A percentile compares a stretch with the other conserved stretches of the same genome.
Conservation (phyloP, 208 protist genomes). For the Leishmania braziliensis region DNA sequence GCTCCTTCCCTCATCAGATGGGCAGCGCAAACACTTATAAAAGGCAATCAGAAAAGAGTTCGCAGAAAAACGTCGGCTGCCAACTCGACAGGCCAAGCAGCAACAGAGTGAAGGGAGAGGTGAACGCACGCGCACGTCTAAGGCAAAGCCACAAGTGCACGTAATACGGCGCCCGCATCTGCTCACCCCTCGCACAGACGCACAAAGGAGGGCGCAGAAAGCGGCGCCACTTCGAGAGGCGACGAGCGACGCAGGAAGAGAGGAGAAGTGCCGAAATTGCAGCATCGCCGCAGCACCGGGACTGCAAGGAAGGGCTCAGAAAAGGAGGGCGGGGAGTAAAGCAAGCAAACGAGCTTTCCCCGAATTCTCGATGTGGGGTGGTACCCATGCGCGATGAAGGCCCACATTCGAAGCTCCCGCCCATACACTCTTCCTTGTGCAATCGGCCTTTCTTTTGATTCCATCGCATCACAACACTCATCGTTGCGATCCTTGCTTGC, state of each 20-base stretch:
- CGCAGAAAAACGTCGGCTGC: no score
- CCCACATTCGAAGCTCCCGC: neutral
- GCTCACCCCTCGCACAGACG: neutral
- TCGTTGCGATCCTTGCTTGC: neutral
- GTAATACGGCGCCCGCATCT: neutral
- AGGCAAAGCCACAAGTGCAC: neutral
- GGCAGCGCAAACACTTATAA: neutral
- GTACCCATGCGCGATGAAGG: neutral
- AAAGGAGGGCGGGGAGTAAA: no score
- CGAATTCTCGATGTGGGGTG: neutral
- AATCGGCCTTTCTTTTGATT: neutral
- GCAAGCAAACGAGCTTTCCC: neutral
- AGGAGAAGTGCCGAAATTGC: neutral
- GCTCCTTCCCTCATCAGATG: no score
- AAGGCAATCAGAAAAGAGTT: constrained; percentile 7
- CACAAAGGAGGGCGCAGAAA: neutral
- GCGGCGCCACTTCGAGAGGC: neutral
- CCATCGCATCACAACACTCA: neutral
- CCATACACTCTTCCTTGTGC: neutral
- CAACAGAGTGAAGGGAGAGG: no score
- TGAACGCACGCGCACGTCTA: constrained; percentile 4
- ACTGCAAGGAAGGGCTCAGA: neutral
- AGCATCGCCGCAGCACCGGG: no score
- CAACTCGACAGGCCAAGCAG: no score
- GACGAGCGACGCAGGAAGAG: neutral